A percentile compares a stretch with the other conserved stretches of the same genome.
phyloP scores from a whole-genome alignment of 2,329 filamentous ascomycete species.

The Diaporthe capsici region DNA sequence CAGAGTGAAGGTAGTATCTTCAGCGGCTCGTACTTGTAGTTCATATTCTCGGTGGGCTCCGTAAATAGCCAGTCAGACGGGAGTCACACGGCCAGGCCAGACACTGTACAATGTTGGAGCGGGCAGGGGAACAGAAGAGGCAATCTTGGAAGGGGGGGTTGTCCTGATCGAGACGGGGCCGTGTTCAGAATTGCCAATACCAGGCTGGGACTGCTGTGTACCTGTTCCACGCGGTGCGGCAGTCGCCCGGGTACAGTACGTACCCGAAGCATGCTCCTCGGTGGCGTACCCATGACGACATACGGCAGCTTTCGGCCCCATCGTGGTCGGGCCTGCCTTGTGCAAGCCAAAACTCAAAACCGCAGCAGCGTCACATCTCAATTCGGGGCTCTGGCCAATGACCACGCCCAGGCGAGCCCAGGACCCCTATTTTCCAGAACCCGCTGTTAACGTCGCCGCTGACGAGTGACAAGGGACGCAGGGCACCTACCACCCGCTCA shows the following conservation, averaged over 20 bases:
- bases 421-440: slow-evolving; percentile 37
- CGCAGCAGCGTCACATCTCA: slow-evolving; percentile 25
- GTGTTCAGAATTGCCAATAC: slow-evolving; percentile 6
- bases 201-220: slow-evolving; percentile 27
- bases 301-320: slow-evolving; percentile 19
- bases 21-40: background rate
- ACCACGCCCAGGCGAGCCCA: background rate
- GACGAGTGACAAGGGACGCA: slow-evolving; percentile 11
- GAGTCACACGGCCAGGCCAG: background rate
- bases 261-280: slow-evolving; percentile 2
- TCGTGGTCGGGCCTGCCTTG: slow-evolving; percentile 31
- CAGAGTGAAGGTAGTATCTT: background rate
- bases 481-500: background rate
- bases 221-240: slow-evolving; percentile 14
- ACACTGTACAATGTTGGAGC: background rate
- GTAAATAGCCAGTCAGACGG: background rate
- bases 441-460: slow-evolving; percentile 34
- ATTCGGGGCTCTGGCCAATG: slow-evolving; percentile 32
- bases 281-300: slow-evolving; percentile 40
- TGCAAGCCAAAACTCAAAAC: slow-evolving; percentile 35
- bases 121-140: background rate
- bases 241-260: slow-evolving; percentile 12
- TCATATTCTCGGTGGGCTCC: background rate
- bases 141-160: background rate
- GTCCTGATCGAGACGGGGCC: slow-evolving; percentile 17